Conservation (phyloP, 306 rosid species). For the Castanea crenata region DNA sequence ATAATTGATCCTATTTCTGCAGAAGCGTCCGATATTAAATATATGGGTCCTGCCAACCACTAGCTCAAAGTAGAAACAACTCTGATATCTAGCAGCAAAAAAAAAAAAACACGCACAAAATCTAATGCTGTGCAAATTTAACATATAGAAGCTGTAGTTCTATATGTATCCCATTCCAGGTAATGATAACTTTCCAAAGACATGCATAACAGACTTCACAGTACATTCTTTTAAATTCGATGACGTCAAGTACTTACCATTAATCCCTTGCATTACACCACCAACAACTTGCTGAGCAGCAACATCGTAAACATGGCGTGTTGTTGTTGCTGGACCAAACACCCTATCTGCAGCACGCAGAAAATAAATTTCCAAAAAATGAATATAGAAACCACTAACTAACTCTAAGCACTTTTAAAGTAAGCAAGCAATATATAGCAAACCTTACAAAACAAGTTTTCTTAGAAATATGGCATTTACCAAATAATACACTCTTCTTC, state of each 20-base stretch:
- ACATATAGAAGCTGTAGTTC: neutral
- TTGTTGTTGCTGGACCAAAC: conserved; percentile 97
- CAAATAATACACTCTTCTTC: too few species aligned
- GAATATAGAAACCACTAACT: neutral
- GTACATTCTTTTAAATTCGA: neutral
- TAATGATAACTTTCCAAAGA: neutral
- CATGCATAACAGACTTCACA: neutral
- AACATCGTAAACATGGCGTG: conserved; percentile 94
- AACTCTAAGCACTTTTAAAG: neutral
- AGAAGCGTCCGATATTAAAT: neutral
- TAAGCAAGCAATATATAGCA: neutral
- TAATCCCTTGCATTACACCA: conserved; percentile 96
- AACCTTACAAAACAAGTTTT: too few species aligned
- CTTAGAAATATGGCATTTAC: too few species aligned
- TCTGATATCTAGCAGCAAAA: neutral
- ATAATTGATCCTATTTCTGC: neutral
- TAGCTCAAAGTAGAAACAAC: neutral
- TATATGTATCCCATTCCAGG: neutral
- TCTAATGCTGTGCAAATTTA: neutral
- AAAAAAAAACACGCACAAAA: neutral
- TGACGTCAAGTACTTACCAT: conserved; percentile 48
- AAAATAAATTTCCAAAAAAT: neutral
- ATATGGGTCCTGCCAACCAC: neutral
- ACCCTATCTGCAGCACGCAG: conserved; percentile 57
- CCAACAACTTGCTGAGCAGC: conserved; percentile 88